Evolutionary conservation across 2,329 filamentous ascomycete species (phyloP), one percentile per base, ranked within the genome.

Genomic region (Diaporthe amygdali): DNA sequence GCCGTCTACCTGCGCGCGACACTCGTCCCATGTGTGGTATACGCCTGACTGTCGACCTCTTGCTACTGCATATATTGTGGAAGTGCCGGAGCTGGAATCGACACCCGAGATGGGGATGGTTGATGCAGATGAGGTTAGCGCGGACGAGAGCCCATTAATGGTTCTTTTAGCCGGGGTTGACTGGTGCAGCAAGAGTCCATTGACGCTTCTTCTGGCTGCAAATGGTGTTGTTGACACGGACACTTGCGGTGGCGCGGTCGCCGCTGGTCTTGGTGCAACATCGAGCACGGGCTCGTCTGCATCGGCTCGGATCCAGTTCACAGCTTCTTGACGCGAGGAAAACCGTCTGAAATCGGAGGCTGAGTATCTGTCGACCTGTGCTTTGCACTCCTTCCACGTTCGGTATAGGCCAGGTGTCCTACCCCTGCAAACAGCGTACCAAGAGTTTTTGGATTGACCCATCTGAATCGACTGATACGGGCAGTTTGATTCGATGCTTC

Each of bases 31-130:
- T 8, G 41, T 37, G 14, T 27, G 8, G 66, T 68, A 68, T 1
- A 68, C 39, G 51, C 66, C 66, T 39, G 66, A 51, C 27, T 37
- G 3, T 2, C 39, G 27, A 7, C 66, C 66, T n/a, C 27, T 20
- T 25, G 66, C 66, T 34, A 68, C 66, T 8, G 66, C 39, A 25
- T 68, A 68, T n/a, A 56, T 56, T 7, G 15, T 27, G 34, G n/a
- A 41, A 5, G 22, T n/a, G n/a, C 8, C 20, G 44, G 46, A 27
- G n/a, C 22, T 66, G 46, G n/a, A 20, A 20, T 32, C 2, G n/a
- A 14, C n/a, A 5, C 3, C 14, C n/a, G n/a, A 3, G 46, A 8
- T 20, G n/a, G 41, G 32, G 6, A 25, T 20, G 20, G 30, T 22
- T 25, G 44, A 8, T n/a, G 30, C 5, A 9, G 59, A n/a, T 3